Evolutionary conservation across 257 asterid species (phyloP).

Genomic region (Petrea volubilis): DNA sequence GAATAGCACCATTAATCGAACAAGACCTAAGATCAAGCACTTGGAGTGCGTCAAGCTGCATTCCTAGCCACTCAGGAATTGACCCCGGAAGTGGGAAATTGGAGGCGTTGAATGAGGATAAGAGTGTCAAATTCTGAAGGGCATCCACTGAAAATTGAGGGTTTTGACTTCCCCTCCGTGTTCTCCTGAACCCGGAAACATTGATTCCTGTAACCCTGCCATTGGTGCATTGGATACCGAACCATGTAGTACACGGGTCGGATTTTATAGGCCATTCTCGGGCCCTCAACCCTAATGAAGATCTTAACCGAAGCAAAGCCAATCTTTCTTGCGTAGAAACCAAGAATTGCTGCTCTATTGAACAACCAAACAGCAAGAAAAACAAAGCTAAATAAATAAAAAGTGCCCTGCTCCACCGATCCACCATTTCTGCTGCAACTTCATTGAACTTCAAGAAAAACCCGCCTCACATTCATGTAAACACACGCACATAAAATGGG

Average conservation of each 20-base stretch:
- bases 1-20: constrained; percentile 58
- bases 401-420: constrained; percentile 45
- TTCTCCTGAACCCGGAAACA: constrained; percentile 80
- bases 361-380: constrained; percentile 48
- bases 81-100: constrained; percentile 65
- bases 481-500: constrained; percentile 20
- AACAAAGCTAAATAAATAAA: constrained; percentile 36
- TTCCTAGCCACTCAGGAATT: constrained; percentile 82
- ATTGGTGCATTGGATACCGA: constrained; percentile 63
- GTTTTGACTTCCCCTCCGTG: constrained; percentile 66
- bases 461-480: constrained; percentile 36
- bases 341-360: constrained; percentile 55
- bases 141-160: constrained; percentile 82
- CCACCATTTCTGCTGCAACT: constrained; percentile 70
- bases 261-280: constrained; percentile 81
- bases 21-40: constrained; percentile 91
- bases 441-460: constrained; percentile 59
- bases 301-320: constrained; percentile 82
- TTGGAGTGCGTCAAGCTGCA: constrained; percentile 47
- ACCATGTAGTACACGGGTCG: constrained; percentile 80
- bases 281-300: constrained; percentile 90
- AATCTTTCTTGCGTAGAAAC: constrained; percentile 54
- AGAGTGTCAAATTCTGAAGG: constrained; percentile 65
- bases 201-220: constrained; percentile 74
- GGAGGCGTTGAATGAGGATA: constrained; percentile 78